These are phyloP conservation scores for Cyanidioschyzon merolae DNA, from an alignment of 23 red algal genomes.

Conservation along the genomic window DNA sequence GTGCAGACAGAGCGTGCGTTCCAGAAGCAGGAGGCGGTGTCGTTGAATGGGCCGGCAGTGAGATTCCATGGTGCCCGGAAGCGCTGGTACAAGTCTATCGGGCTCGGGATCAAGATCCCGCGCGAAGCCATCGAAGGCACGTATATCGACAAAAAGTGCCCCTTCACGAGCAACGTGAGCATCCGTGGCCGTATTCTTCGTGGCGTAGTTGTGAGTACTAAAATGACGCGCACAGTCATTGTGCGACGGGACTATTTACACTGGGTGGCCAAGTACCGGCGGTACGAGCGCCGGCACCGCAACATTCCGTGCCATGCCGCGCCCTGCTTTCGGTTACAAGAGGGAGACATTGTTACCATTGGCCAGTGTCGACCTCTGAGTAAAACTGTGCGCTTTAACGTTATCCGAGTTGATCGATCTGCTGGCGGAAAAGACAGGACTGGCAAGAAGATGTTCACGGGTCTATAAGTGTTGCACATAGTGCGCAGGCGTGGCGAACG, in stretches of 20 bases:
- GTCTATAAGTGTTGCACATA: constrained; percentile 55
- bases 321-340: constrained; percentile 83
- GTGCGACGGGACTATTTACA: constrained; percentile 96
- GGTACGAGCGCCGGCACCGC: constrained; percentile 95
- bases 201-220: constrained; percentile 86
- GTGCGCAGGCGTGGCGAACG: no score
- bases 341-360: constrained; percentile 97
- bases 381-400: constrained; percentile 96
- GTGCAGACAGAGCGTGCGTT: constrained; percentile 81
- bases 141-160: constrained; percentile 99
- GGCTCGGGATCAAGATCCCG: constrained; percentile 97
- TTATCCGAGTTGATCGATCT: constrained; percentile 77
- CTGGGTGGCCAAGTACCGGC: constrained; percentile 95
- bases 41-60: constrained; percentile 47
- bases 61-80: constrained; percentile 49
- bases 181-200: constrained; percentile 86
- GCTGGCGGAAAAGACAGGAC: constrained; percentile 42
- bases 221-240: constrained; percentile 97
- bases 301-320: constrained; percentile 93
- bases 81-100: constrained; percentile 95
- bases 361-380: constrained; percentile 77
- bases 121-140: constrained; percentile 84
- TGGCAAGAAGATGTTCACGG: constrained; percentile 91
- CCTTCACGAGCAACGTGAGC: constrained; percentile 95
- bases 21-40: constrained; percentile 94